Evolutionary conservation across 768 basidiomycete species (phyloP), one percentile per base, ranked within the genome.

Genomic region (Podaxis sp.): DNA sequence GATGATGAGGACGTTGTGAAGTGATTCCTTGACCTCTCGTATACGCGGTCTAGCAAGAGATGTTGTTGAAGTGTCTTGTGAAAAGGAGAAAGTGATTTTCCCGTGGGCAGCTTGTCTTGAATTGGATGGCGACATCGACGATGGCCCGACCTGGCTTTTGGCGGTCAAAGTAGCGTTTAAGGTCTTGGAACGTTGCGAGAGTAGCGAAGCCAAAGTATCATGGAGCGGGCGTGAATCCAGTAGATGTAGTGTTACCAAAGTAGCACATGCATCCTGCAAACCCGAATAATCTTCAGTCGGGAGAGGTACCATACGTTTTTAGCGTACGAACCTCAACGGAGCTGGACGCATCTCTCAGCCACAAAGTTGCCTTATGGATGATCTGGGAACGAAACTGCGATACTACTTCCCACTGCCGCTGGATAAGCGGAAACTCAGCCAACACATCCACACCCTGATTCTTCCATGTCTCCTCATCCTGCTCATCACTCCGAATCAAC

Each of bases 381-480:
- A 98, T 96, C 70, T 96, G 95, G 0, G 88, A 79, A 49, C 94
- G 88, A 71, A 96, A 94, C 66, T 91, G 92, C 4, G 87, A 85
- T 7, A 98, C 86, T 0, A 86, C 82, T 62, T 96, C 96, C 96
- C 95, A 98, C 74, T 98, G 96, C 38, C 93, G 88, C 66, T 94
- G 90, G 2, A 94, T 85, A 4, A 98, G 78, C 28, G 95, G 93
- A 66, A 96, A 90, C 74, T 95, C 92, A 52, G 86, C 90, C 70
- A 80, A 58, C 20, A 91, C 81, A 69, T 88, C 82, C 36, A 93
- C 80, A 0, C 88, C 86, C 64, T 84, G 82, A 51, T 72, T 74
- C 20, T 71, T 74, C 89, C 87, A 89, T 28, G 76, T 74, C 51
- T 82, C 83, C 48, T 86, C 88, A 48, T 88, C 88, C 54, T 85